Conservation (phyloP, 2,329 filamentous ascomycete species). For the Hymenoscyphus infarciens region DNA sequence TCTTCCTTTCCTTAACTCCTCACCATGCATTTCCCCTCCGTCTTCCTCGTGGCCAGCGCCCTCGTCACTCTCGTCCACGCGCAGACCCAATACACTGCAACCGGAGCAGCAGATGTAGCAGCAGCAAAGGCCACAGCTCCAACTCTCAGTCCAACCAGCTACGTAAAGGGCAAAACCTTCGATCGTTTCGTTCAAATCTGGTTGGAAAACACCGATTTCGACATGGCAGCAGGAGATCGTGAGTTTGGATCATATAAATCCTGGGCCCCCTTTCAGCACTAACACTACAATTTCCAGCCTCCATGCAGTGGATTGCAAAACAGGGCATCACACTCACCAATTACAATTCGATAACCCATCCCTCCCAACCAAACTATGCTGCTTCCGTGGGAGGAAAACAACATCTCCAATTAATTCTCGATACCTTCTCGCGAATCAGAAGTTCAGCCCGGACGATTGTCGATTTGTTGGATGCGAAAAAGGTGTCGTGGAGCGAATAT, state of each 20-base stretch:
- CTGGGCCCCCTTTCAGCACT: not conserved
- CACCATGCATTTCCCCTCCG: constrained; percentile 7
- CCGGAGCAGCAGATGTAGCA: constrained; percentile 6
- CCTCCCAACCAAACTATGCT: constrained; percentile 73
- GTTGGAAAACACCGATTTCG: constrained; percentile 51
- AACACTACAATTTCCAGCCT: constrained; percentile 31
- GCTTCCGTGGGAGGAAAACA: constrained; percentile 63
- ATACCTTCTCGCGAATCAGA: constrained; percentile 55
- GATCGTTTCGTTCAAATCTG: constrained; percentile 59
- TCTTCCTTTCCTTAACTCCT: not conserved
- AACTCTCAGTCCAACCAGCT: constrained; percentile 43
- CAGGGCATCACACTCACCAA: constrained; percentile 55
- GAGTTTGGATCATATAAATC: not conserved
- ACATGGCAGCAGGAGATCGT: constrained; percentile 32
- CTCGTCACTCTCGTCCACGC: constrained; percentile 2
- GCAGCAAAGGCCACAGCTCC: constrained; percentile 44
- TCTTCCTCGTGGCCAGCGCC: constrained; percentile 6
- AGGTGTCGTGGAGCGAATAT: constrained; percentile 61
- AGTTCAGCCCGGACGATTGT: constrained; percentile 55
- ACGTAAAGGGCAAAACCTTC: constrained; percentile 51
- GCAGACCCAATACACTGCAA: constrained; percentile 14
- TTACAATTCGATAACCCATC: constrained; percentile 53
- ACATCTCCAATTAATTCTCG: constrained; percentile 59
- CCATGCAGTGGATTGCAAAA: constrained; percentile 43
- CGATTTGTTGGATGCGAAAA: constrained; percentile 46